These are phyloP conservation scores for Cyberlindnera samutprakarnensis DNA, from an alignment of 805 yeast species.

Conservation along the genomic window DNA sequence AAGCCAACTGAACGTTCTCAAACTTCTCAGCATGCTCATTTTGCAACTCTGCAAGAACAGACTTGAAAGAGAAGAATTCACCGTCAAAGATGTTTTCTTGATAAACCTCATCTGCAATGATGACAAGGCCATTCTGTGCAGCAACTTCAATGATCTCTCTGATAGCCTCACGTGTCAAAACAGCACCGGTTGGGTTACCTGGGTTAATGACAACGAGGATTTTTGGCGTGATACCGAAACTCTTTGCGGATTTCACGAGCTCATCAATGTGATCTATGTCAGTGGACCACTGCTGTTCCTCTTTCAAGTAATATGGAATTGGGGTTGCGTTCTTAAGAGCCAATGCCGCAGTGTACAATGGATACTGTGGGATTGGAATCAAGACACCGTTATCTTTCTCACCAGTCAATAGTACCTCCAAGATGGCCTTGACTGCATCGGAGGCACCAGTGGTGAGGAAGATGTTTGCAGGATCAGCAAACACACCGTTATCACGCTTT, in stretches of 20 bases:
- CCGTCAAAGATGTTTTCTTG: conserved; percentile 87
- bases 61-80: conserved; percentile 77
- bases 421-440: conserved; percentile 75
- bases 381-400: conserved; percentile 60
- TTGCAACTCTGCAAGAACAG: conserved; percentile 62
- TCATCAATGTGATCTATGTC: conserved; percentile 56
- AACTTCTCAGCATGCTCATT: conserved; percentile 42
- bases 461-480: conserved; percentile 62
- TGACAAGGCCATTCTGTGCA: conserved; percentile 74
- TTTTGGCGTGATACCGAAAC: conserved; percentile 54
- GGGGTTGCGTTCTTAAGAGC: conserved; percentile 78
- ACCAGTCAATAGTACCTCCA: conserved; percentile 64
- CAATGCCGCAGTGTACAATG: conserved; percentile 91
- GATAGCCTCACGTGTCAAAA: conserved; percentile 58
- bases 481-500: conserved; percentile 70
- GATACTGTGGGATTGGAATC: conserved; percentile 98
- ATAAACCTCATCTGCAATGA: conserved; percentile 96
- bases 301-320: conserved; percentile 82
- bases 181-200: conserved; percentile 96
- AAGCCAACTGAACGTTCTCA: conserved; percentile 77
- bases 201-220: conserved; percentile 93
- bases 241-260: conserved; percentile 40
- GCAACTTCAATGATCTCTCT: conserved; percentile 69
- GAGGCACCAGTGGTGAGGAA: conserved; percentile 94
- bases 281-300: conserved; percentile 77